phyloP scores from a whole-genome alignment of 768 basidiomycete genomes.

The Gelatoporia subvermispora region DNA sequence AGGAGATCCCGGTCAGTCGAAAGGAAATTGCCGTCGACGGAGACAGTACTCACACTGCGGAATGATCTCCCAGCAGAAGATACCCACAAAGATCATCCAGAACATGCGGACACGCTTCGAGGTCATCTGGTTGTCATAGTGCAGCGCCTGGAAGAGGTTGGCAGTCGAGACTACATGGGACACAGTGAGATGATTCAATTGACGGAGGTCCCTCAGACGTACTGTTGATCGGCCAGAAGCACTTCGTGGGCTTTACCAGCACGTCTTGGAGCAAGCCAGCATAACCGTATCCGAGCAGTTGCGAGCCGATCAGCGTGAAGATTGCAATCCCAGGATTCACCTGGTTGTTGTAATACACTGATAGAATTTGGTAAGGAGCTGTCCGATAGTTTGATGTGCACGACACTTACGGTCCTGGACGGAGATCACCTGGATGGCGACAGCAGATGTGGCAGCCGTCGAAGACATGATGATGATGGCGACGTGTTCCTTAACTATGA shows the following conservation, averaged over 20 bases:
- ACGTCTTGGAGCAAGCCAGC: constrained; percentile 36
- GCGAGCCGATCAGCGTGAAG: constrained; percentile 31
- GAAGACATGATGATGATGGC: constrained; percentile 34
- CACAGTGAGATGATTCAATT: not conserved
- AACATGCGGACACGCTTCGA: constrained; percentile 36
- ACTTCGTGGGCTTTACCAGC: constrained; percentile 46
- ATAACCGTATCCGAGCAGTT: constrained; percentile 30
- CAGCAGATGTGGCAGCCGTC: constrained; percentile 27
- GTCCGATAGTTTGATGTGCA: not conserved
- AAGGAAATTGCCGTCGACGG: constrained; percentile 26
- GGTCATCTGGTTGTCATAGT: constrained; percentile 31
- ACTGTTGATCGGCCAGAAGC: constrained; percentile 26
- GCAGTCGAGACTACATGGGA: constrained; percentile 15
- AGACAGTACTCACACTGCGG: constrained; percentile 32
- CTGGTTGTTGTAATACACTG: constrained; percentile 37
- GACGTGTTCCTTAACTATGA: constrained; percentile 30
- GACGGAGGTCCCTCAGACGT: constrained; percentile 3
- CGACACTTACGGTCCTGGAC: constrained; percentile 24
- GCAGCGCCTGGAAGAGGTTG: constrained; percentile 31
- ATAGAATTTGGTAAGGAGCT: not conserved
- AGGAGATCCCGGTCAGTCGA: constrained; percentile 34
- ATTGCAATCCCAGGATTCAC: constrained; percentile 29
- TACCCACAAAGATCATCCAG: constrained; percentile 32
- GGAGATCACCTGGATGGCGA: constrained; percentile 29
- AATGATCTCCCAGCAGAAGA: constrained; percentile 33